These are phyloP conservation scores for Thielaviopsis populi DNA, from an alignment of 2,329 filamentous ascomycete species.

Conservation along the genomic window DNA sequence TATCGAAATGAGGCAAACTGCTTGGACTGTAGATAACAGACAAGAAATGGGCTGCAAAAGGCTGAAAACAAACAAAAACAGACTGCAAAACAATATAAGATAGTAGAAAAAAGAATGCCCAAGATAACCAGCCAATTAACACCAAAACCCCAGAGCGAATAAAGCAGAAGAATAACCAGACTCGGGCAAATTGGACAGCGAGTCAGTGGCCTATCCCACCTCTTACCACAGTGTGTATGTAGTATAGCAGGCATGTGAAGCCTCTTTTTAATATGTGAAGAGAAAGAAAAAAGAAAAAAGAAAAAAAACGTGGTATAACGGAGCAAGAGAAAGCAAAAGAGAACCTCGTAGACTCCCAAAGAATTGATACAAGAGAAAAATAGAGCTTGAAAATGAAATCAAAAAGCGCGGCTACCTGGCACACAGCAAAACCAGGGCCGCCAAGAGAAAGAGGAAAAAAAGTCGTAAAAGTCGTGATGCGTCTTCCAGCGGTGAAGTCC, in stretches of 20 bases:
- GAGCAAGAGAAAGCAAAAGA: neutral
- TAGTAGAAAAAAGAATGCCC: neutral
- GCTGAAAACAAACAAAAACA: constrained; percentile 1
- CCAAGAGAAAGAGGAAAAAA: constrained; percentile 20
- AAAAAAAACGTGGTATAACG: neutral
- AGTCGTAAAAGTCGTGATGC: constrained; percentile 16
- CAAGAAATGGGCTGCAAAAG: neutral
- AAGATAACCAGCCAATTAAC: constrained; percentile 2
- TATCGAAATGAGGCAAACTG: neutral
- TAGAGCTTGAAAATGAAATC: constrained; percentile 21
- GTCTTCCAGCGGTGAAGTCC: constrained; percentile 4
- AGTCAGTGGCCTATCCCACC: neutral
- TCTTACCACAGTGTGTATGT: constrained; percentile 1
- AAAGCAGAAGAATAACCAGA: neutral
- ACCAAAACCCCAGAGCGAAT: neutral
- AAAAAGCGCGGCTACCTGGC: constrained; percentile 18
- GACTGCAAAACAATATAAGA: neutral
- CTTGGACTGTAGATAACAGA: neutral
- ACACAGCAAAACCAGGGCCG: neutral
- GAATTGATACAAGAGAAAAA: constrained; percentile 18
- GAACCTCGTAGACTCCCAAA: constrained; percentile 18
- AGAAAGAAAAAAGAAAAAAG: neutral
- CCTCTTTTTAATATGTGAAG: neutral
- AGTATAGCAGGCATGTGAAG: neutral
- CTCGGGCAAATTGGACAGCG: neutral